Percentiles rank a stretch among this genome's conserved stretches.
phyloP scores from a whole-genome alignment of 176 grass and related monocot species.

The Phyllostachys edulis region DNA sequence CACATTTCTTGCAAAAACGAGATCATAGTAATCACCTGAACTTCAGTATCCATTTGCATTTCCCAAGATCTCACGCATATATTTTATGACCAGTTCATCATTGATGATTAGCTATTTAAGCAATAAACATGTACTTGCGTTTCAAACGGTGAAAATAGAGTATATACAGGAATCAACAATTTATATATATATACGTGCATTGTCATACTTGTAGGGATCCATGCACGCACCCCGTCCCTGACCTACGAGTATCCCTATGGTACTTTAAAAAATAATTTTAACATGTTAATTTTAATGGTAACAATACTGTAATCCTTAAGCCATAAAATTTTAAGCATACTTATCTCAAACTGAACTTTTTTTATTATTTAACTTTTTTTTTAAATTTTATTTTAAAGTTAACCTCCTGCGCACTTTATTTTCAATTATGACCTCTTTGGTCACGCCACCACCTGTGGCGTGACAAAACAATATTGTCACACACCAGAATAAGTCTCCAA shows the following conservation, averaged over 20 bases:
- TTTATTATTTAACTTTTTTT: too few relatives aligned
- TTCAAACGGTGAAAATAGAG: background rate
- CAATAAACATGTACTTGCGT: conserved; percentile 26
- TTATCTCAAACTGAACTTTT: conserved; percentile 2
- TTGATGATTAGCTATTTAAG: conserved; percentile 24
- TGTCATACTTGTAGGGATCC: background rate
- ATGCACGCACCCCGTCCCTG: background rate
- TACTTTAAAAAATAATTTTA: background rate
- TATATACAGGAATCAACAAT: background rate
- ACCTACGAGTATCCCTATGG: background rate
- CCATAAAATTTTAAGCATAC: background rate
- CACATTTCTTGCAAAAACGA: conserved; percentile 24
- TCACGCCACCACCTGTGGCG: too few relatives aligned
- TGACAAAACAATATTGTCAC: too few relatives aligned
- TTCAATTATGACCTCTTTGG: too few relatives aligned
- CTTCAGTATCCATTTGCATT: conserved; percentile 5
- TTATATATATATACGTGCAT: background rate
- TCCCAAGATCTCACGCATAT: conserved; percentile 23
- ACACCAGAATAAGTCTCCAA: too few relatives aligned
- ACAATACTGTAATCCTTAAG: background rate
- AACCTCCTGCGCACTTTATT: too few relatives aligned
- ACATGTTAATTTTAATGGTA: background rate
- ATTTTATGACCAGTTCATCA: conserved; percentile 37
- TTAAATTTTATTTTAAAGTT: too few relatives aligned
- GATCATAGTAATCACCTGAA: conserved; percentile 30